Evolutionary conservation across 2,329 filamentous ascomycete species (phyloP), one percentile per base, ranked within the genome.

Genomic region (Aspergillus neoniger): DNA sequence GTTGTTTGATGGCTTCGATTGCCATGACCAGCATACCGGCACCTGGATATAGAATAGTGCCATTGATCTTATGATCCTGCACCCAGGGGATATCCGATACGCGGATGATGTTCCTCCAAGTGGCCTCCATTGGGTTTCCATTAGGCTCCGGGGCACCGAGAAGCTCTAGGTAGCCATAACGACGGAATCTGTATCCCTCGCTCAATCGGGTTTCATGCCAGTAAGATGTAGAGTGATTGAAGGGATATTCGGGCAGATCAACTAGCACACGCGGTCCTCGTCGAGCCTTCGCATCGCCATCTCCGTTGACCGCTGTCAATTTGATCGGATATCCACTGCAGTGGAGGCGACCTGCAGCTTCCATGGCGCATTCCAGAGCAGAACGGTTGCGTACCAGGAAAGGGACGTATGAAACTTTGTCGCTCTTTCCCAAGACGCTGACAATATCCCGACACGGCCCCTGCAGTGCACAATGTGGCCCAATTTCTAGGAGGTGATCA

Each of bases 41-140:
- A 10, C 49, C 61, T 0, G 69, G 68, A 43, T 67, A 71, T 5
- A 69, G 28, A 10, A 62, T 55, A 2, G 52, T 47, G 3, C 53
- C 58, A 17, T 65, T 53, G 36, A 66, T 57, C 28, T 76, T 69
- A 57, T 84, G 81, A 51, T 83, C 78, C 0, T 70, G 66, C 1
- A 83, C 61, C 82, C 82, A 84, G 1, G 66, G 65, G 28, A 60
- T 43, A 14, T 69, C 64, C 0, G 49, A 57, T 0, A 79, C 56
- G 0, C 74, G 72, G 9, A 83, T 70, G 17, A 80, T 69, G 53
- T 80, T 79, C 8, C 80, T 72, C 82, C 82, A 84, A 36, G 55
- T 63, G 0, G 73, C 67, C 47, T 69, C 68, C 12, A 63, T 49
- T 5, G 63, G 63, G 15, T 66, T 68, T 41, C 58, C 65, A 14